Percentiles rank a stretch among this genome's conserved stretches.
phyloP scores from a whole-genome alignment of 23 red algal genomes.

The Gracilaria domingensis region DNA sequence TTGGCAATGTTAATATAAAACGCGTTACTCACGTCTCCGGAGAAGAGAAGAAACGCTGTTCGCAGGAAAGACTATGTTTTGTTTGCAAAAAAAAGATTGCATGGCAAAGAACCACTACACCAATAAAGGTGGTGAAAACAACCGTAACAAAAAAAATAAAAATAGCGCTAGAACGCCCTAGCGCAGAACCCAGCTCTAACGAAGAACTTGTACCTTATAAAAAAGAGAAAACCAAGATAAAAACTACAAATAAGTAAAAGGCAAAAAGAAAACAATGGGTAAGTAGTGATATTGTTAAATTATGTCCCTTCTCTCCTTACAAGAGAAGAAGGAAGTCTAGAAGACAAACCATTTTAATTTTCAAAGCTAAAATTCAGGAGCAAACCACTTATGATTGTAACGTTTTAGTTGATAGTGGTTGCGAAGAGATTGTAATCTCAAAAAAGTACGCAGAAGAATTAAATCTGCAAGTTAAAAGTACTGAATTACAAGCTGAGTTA shows the following conservation, averaged over 20 bases:
- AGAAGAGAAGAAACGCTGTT: too few species aligned
- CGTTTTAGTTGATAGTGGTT: constrained; percentile 35
- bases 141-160: too few species aligned
- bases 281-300: background rate
- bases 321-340: constrained; percentile 36
- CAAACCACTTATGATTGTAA: background rate
- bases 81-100: too few species aligned
- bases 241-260: constrained; percentile 25
- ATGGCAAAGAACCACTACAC: too few species aligned
- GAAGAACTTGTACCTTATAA: background rate
- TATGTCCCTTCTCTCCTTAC: background rate
- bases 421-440: constrained; percentile 45
- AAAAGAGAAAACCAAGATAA: background rate
- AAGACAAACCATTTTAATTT: too few species aligned
- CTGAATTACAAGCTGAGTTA: constrained; percentile 25
- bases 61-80: too few species aligned
- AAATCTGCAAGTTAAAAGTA: background rate
- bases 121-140: too few species aligned
- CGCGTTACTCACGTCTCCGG: too few species aligned
- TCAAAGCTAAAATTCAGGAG: too few species aligned
- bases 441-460: constrained; percentile 17
- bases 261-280: background rate
- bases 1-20: too few species aligned
- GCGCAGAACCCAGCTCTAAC: too few species aligned
- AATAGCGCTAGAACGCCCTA: too few species aligned